phyloP scores from a whole-genome alignment of 108 stramenopile genomes.

The Mediolabrus comicus region DNA sequence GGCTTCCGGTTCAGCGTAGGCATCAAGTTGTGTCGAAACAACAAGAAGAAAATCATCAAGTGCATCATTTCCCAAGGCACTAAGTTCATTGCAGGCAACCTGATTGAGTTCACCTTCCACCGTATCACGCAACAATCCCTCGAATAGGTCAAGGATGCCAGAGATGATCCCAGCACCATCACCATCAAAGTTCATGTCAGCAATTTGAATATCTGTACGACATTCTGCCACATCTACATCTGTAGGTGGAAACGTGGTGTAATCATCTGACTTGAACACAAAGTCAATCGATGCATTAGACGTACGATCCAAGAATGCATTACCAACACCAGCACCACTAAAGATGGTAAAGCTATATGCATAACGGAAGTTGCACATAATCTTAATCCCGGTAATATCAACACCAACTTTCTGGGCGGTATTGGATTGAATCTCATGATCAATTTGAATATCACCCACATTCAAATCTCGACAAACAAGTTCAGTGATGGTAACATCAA shows the following conservation, averaged over 20 bases:
- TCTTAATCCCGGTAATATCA: neutral
- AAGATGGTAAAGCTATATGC: constrained; percentile 5
- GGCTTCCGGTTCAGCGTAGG: neutral
- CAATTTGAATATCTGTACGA: constrained; percentile 33
- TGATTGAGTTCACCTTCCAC: constrained; percentile 43
- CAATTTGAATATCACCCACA: constrained; percentile 1
- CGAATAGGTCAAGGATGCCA: constrained; percentile 41
- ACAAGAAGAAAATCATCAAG: constrained; percentile 6
- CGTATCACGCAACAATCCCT: constrained; percentile 33
- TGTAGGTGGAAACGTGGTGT: constrained; percentile 30
- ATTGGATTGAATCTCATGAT: neutral
- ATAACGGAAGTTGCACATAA: constrained; percentile 14
- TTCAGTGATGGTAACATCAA: neutral
- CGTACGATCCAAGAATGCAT: neutral
- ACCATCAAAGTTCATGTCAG: constrained; percentile 45
- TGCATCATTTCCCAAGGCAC: constrained; percentile 4
- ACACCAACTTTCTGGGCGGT: neutral
- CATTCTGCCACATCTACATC: constrained; percentile 39
- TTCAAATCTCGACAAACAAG: constrained; percentile 10
- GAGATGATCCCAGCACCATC: constrained; percentile 32
- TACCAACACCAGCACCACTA: constrained; percentile 12
- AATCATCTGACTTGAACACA: constrained; percentile 40
- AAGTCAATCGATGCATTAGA: constrained; percentile 23
- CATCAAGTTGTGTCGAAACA: constrained; percentile 9
- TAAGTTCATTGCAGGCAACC: constrained; percentile 49